Evolutionary conservation across 2,329 filamentous ascomycete genomes (phyloP), one percentile per base, ranked within the genome.

Genomic region (Aspergillus sojae): DNA sequence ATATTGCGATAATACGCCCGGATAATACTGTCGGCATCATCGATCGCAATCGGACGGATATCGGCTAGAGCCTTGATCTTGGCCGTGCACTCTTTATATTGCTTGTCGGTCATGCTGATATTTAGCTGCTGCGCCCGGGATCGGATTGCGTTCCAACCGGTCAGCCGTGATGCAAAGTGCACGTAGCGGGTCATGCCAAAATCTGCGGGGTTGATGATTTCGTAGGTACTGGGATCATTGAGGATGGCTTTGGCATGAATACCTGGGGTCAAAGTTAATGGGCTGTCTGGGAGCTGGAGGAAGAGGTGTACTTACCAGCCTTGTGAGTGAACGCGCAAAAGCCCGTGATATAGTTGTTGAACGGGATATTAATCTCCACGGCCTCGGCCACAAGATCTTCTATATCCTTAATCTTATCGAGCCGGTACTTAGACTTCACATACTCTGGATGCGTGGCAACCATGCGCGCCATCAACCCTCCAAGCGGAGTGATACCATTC

Each of bases 121-220:
- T 91, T 91, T 62, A 97, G 88, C 81, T 97, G 93, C 72, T 91
- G 88, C 23, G 91, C 91, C 81, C 94, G 88, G 61, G 88, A 91
- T 87, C 97, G 97, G 84, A 97, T 93, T 52, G 94, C 93, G 76
- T 97, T 97, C 94, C 93, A 96, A 72, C 93, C 93, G 4, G 93
- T 96, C 71, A 96, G 79, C 66, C 93, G 85, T 46, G 88, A 91
- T 3, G 91, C 89, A 74, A 96, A 94, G 83, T 94, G 91, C 63
- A 96, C 91, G 75, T 96, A 96, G 79, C 93, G 86, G 54, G 86
- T 89, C 84, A 96, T 89, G 76, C 92, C 92, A 72, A 94, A 94
- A 77, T 96, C 91, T 62, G 86, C 86, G 1, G 94, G 94, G 79
- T 94, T 91, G 79, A 97, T 91, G 74, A 96, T 96, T 80, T 95